Evolutionary conservation across 2,329 filamentous ascomycete species (phyloP).

Genomic region (Sphaerulina populicola): DNA sequence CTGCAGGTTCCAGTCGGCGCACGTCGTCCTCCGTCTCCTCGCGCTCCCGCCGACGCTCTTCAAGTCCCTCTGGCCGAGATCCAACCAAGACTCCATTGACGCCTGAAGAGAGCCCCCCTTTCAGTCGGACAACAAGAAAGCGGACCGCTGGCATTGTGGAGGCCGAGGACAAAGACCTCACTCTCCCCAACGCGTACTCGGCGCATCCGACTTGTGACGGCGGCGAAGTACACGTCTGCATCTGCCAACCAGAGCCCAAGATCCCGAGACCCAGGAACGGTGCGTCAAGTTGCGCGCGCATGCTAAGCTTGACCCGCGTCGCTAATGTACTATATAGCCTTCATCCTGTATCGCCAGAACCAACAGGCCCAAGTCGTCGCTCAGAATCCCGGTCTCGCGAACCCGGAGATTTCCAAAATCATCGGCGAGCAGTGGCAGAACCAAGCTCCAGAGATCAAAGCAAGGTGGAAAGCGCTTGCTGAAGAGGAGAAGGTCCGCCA

Average conservation of each 20-base stretch:
- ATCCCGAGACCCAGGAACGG: slow-evolving; percentile 64
- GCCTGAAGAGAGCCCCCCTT: slow-evolving; percentile 32
- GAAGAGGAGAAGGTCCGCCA: slow-evolving; percentile 90
- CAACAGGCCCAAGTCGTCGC: slow-evolving; percentile 75
- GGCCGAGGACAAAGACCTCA: slow-evolving; percentile 27
- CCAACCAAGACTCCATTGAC: slow-evolving; percentile 31
- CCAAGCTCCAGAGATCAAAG: slow-evolving; percentile 64
- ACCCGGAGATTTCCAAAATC: slow-evolving; percentile 95
- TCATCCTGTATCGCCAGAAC: slow-evolving; percentile 94
- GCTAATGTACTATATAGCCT: slow-evolving; percentile 55
- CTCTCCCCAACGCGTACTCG: slow-evolving; percentile 22
- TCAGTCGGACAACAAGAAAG: slow-evolving; percentile 29
- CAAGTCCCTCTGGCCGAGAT: slow-evolving; percentile 23
- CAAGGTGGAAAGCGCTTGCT: slow-evolving; percentile 79
- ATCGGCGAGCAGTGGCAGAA: slow-evolving; percentile 88
- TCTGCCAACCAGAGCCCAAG: slow-evolving; percentile 63
- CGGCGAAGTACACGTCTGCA: slow-evolving; percentile 51
- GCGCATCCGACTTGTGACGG: slow-evolving; percentile 28
- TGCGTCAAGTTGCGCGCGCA: slow-evolving; percentile 37
- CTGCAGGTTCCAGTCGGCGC: slow-evolving; percentile 21
- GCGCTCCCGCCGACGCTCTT: slow-evolving; percentile 27
- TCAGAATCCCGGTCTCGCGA: slow-evolving; percentile 79
- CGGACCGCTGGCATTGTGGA: slow-evolving; percentile 29
- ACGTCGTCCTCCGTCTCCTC: slow-evolving; percentile 28
- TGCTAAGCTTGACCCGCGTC: neutral